phyloP scores from a whole-genome alignment of 495 filamentous ascomycete genomes.

The Aspergillus asperescens region DNA sequence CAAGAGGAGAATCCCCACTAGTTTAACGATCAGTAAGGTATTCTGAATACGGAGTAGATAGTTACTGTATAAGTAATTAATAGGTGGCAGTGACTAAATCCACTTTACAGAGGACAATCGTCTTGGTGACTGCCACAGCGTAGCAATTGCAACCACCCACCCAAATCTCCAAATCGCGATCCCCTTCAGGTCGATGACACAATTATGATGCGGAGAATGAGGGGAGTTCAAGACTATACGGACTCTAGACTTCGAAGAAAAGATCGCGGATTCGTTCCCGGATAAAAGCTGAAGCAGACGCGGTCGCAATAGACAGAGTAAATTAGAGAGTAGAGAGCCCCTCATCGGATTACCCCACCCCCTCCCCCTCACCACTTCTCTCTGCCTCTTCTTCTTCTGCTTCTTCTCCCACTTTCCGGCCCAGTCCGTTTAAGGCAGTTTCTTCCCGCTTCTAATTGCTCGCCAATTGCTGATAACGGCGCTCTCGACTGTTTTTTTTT shows the following conservation, averaged over 20 bases:
- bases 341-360: constrained; percentile 1
- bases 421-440: constrained; percentile 15
- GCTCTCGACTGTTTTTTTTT: constrained; percentile 4
- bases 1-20: too few species aligned
- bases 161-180: neutral
- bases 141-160: neutral
- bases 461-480: constrained; percentile 8
- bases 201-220: constrained; percentile 15
- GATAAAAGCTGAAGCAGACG: neutral
- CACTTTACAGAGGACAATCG: too few species aligned
- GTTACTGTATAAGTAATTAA: too few species aligned
- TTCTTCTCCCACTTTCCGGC: constrained; percentile 21
- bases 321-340: too few species aligned
- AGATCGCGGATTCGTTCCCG: neutral
- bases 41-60: too few species aligned
- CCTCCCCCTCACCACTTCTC: constrained; percentile 22
- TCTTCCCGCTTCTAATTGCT: constrained; percentile 10
- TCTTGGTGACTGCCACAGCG: neutral
- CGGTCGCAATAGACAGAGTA: neutral
- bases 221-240: constrained; percentile 13
- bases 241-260: too few species aligned
- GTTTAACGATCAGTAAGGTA: too few species aligned
- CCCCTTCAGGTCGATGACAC: neutral
- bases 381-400: constrained; percentile 16
- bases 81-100: too few species aligned